A percentile compares a stretch with the other conserved stretches of the same genome.
These are phyloP conservation scores for Fusarium agapanthi DNA, from an alignment of 2,329 filamentous ascomycete genomes.

Conservation along the genomic window DNA sequence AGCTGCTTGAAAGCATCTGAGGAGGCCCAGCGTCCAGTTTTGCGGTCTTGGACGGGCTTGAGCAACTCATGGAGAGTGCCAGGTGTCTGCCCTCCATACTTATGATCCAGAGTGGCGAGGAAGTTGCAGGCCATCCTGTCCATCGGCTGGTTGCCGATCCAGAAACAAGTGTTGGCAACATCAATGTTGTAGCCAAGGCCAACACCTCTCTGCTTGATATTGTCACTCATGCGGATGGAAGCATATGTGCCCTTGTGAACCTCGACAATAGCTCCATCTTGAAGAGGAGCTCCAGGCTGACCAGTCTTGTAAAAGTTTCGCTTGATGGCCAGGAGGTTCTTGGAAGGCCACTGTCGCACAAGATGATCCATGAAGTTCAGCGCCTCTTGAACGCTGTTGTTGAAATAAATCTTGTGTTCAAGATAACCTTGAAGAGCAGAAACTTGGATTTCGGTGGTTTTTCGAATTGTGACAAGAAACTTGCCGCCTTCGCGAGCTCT, in stretches of 20 bases:
- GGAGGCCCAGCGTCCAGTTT: slow-evolving; percentile 41
- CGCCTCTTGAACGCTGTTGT: slow-evolving; percentile 76
- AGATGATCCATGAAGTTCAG: slow-evolving; percentile 93
- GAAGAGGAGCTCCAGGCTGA: slow-evolving; percentile 63
- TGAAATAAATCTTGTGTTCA: slow-evolving; percentile 64
- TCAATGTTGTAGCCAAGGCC: slow-evolving; percentile 87
- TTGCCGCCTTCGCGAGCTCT: slow-evolving; percentile 52
- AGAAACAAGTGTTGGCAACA: slow-evolving; percentile 92
- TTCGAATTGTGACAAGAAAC: slow-evolving; percentile 69
- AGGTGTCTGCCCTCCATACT: slow-evolving; percentile 40
- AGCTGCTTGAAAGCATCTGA: slow-evolving; percentile 65
- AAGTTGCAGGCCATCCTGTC: slow-evolving; percentile 50
- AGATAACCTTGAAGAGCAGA: slow-evolving; percentile 73
- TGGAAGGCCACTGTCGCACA: slow-evolving; percentile 79
- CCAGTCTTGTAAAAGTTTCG: slow-evolving; percentile 78
- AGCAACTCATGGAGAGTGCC: slow-evolving; percentile 44
- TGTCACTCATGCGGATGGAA: slow-evolving; percentile 78
- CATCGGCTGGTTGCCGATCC: slow-evolving; percentile 58
- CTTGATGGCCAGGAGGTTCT: slow-evolving; percentile 75
- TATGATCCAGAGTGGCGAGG: slow-evolving; percentile 43
- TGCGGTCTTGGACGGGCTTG: slow-evolving; percentile 45
- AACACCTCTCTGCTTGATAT: slow-evolving; percentile 57
- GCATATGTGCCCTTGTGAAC: slow-evolving; percentile 91
- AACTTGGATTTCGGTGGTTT: slow-evolving; percentile 75
- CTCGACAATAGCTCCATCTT: slow-evolving; percentile 66